These are phyloP conservation scores for Lachnellula suecica DNA, from an alignment of 2,329 filamentous ascomycete genomes.

Conservation along the genomic window DNA sequence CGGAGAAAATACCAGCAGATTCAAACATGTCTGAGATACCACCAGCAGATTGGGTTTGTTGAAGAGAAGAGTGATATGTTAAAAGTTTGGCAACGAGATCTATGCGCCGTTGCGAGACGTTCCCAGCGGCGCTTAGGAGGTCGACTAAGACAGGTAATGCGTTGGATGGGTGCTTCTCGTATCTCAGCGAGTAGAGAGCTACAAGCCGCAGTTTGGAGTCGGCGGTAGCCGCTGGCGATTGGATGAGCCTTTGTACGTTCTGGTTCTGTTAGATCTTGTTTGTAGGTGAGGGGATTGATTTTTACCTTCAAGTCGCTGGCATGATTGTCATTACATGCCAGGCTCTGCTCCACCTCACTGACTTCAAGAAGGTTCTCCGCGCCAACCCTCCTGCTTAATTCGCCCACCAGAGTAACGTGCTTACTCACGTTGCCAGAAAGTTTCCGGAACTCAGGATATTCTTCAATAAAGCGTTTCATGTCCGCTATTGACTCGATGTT, in stretches of 20 bases:
- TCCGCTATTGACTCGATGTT: constrained; percentile 96
- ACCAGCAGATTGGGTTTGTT: constrained; percentile 70
- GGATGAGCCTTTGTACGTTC: constrained; percentile 84
- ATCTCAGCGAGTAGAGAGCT: constrained; percentile 91
- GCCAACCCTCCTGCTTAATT: constrained; percentile 84
- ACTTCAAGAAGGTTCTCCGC: constrained; percentile 90
- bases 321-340: constrained; percentile 97
- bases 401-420: constrained; percentile 92
- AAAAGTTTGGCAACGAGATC: constrained; percentile 81
- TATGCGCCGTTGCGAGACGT: constrained; percentile 72
- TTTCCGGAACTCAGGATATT: constrained; percentile 97
- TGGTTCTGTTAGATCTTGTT: constrained; percentile 38
- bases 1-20: constrained; percentile 85
- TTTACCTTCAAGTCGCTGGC: constrained; percentile 82
- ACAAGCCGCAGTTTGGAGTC: constrained; percentile 88
- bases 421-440: constrained; percentile 98
- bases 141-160: constrained; percentile 83
- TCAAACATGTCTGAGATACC: constrained; percentile 93
- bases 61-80: constrained; percentile 82
- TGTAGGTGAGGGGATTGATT: background rate
- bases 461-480: constrained; percentile 99
- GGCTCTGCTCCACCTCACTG: constrained; percentile 92
- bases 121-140: constrained; percentile 80
- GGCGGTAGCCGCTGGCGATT: constrained; percentile 71
- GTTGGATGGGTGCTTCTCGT: constrained; percentile 83